Evolutionary conservation across 192 early-diverging fungal species (phyloP), one percentile per base, ranked within the genome.

Genomic region (Podochytrium sp.): DNA sequence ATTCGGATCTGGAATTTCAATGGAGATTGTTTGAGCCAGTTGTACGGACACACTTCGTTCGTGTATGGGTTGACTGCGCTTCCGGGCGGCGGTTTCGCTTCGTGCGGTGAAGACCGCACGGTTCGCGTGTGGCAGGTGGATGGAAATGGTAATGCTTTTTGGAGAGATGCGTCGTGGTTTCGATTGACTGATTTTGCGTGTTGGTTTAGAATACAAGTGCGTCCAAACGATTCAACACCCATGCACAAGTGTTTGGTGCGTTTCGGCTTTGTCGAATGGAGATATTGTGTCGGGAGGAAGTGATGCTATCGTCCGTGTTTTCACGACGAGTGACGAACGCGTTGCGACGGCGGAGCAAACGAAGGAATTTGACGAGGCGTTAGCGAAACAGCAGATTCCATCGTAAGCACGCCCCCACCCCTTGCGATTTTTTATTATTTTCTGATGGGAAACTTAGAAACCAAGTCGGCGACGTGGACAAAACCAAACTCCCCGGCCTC

Each of bases 91-190:
- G 89, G 94, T 62, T 81, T 96, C 55, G 91, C 93, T 5, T 97
- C 95, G 0, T 86, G 92, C 42, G 98, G 96, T 63, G 98, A 99
- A 85, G 98, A 99, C 70, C 86, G 96, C 38, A 87, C 93, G 2
- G 85, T 95, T 10, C 85, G 91, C 20, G 83, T 96, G 3, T 99
- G 97, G 97, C 33, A 29, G 16, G n/a, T 39, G 10, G 81, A 87
- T 56, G 86, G 92, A 89, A 76, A 47, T 60, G 38, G 60, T 62
- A 67, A 32, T n/a, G n/a, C n/a, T 5, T 1, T 6, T 49, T 18
- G 18, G 2, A 33, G 56, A 23, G 6, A 37, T 49, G 32, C 23
- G 30, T 20, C 38, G 27, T 16, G 47, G 34, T n/a, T n/a, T n/a
- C 38, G 39, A n/a, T 39, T 23, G 5, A 32, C 14, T 50, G 4